Evolutionary conservation across 148 eudicot species (phyloP).

Genomic region (Spergularia bocconei): DNA sequence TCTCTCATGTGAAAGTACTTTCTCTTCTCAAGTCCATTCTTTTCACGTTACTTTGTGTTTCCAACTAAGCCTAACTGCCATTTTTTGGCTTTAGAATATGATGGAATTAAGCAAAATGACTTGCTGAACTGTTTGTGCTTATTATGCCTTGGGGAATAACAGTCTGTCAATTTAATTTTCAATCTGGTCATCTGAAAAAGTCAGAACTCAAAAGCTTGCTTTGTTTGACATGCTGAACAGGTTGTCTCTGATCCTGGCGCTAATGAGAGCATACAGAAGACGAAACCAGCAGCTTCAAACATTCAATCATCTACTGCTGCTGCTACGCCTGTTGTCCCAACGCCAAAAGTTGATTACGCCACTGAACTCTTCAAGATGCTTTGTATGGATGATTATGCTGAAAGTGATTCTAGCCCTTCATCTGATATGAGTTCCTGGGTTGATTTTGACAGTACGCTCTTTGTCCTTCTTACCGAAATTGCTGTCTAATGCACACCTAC

Average conservation of each 20-base stretch:
- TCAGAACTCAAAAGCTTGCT: not conserved
- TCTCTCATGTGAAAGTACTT: conserved; percentile 13
- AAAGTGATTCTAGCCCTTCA: conserved; percentile 28
- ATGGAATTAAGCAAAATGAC: too few species aligned
- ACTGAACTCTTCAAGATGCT: conserved; percentile 49
- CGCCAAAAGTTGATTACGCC: conserved; percentile 46
- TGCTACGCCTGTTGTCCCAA: conserved; percentile 18
- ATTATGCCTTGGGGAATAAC: too few species aligned
- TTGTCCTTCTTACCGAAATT: not conserved
- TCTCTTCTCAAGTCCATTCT: too few species aligned
- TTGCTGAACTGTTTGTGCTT: too few species aligned
- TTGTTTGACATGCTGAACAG: conserved; percentile 30
- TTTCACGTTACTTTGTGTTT: too few species aligned
- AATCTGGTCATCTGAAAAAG: not conserved
- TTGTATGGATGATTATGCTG: conserved; percentile 33
- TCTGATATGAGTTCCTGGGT: conserved; percentile 31
- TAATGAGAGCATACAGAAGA: conserved; percentile 20
- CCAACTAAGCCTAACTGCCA: too few species aligned
- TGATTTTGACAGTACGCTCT: conserved; percentile 42
- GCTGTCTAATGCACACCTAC: too few species aligned
- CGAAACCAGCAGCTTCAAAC: conserved; percentile 21
- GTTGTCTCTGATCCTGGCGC: conserved; percentile 19
- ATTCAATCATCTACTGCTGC: conserved; percentile 15
- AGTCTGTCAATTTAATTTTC: not conserved
- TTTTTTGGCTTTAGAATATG: too few species aligned